phyloP scores from a whole-genome alignment of 2,329 filamentous ascomycete species.

The Exophiala sideris region DNA sequence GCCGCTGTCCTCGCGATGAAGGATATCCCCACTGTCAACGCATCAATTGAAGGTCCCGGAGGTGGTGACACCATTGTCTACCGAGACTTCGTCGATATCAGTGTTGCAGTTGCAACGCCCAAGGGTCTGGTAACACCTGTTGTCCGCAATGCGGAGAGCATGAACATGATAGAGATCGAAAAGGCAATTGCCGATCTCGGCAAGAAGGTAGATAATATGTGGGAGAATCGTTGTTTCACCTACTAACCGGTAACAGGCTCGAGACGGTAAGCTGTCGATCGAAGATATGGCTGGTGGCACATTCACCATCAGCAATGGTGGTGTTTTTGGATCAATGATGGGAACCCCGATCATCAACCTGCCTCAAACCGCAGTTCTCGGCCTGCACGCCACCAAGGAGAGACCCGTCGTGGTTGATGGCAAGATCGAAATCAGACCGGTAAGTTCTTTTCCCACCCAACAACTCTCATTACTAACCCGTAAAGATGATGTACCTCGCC shows the following conservation, averaged over 20 bases:
- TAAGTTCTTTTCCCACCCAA: conserved; percentile 35
- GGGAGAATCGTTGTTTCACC: neutral
- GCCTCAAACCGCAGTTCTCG: conserved; percentile 63
- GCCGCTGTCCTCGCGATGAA: conserved; percentile 89
- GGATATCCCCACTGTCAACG: conserved; percentile 91
- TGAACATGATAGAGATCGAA: conserved; percentile 89
- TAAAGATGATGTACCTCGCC: conserved; percentile 93
- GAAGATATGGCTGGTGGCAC: conserved; percentile 99
- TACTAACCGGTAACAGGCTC: conserved; percentile 57
- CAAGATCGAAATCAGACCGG: conserved; percentile 86
- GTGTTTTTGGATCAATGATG: conserved; percentile 95
- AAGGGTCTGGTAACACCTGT: conserved; percentile 97
- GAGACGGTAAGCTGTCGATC: conserved; percentile 93
- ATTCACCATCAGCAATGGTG: conserved; percentile 95
- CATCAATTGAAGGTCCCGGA: conserved; percentile 92
- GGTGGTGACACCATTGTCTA: conserved; percentile 98
- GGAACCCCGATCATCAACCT: conserved; percentile 95
- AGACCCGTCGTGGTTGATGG: conserved; percentile 85
- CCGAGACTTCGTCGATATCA: conserved; percentile 96
- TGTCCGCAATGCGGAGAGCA: conserved; percentile 83
- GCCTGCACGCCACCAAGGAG: conserved; percentile 95
- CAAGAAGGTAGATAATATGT: conserved; percentile 67
- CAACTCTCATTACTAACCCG: conserved; percentile 3
- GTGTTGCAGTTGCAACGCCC: conserved; percentile 93
- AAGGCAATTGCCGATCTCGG: conserved; percentile 87